These are phyloP conservation scores for Trichoderma simmonsii DNA, from an alignment of 2,329 filamentous ascomycete genomes.

Conservation along the genomic window DNA sequence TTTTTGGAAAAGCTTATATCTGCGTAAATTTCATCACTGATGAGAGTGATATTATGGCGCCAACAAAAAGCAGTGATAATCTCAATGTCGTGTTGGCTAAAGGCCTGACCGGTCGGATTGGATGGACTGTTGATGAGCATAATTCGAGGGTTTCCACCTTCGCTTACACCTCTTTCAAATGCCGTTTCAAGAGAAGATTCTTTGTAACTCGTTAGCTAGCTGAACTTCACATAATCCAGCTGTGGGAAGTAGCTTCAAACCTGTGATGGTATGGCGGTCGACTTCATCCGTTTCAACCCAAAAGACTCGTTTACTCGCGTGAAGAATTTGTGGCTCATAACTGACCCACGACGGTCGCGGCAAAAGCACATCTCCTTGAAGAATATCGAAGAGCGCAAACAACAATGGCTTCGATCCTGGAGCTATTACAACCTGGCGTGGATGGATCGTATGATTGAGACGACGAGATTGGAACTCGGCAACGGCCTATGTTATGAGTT, in stretches of 20 bases:
- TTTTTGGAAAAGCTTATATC: neutral
- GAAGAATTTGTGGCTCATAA: neutral
- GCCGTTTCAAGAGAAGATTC: neutral
- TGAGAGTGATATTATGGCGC: neutral
- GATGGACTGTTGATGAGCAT: neutral
- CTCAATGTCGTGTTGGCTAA: neutral
- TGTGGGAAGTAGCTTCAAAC: neutral
- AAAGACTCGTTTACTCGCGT: neutral
- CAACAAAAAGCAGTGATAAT: neutral
- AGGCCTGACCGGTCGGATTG: neutral
- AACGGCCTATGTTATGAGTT: neutral
- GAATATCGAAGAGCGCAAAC: neutral
- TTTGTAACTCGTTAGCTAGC: neutral
- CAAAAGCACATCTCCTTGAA: neutral
- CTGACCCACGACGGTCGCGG: neutral
- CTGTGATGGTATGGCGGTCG: neutral
- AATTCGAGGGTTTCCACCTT: neutral
- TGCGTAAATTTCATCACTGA: neutral
- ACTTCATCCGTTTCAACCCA: neutral
- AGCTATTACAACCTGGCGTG: neutral
- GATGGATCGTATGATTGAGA: neutral
- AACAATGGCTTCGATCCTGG: neutral
- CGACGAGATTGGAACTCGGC: neutral
- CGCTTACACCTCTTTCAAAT: neutral
- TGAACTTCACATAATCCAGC: neutral